A percentile compares a stretch with the other conserved stretches of the same genome.
Conservation (phyloP, 306 rosid genomes). For the Cucurbita moschata region DNA sequence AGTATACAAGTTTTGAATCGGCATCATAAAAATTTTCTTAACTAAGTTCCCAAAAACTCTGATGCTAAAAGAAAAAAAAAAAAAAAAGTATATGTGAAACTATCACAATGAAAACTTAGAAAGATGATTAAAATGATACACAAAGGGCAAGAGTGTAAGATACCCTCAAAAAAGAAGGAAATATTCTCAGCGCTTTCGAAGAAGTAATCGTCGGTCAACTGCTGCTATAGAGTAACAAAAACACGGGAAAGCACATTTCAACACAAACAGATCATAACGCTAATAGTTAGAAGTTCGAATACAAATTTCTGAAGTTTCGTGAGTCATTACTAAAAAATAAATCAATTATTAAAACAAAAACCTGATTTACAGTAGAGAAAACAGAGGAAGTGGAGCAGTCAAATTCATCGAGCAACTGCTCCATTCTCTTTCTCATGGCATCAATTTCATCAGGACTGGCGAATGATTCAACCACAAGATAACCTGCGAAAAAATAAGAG, state of each 20-base stretch:
- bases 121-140: not conserved
- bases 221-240: slow-evolving; percentile 23
- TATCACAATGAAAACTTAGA: not conserved
- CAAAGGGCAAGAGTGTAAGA: not conserved
- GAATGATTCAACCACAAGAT: slow-evolving; percentile 63
- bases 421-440: slow-evolving; percentile 63
- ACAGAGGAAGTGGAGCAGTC: slow-evolving; percentile 69
- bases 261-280: not conserved
- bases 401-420: slow-evolving; percentile 50
- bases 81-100: no score
- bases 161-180: slow-evolving; percentile 88
- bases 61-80: not conserved
- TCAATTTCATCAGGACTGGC: slow-evolving; percentile 41
- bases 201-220: slow-evolving; percentile 55
- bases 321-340: no score
- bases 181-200: slow-evolving; percentile 56
- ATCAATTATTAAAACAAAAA: not conserved
- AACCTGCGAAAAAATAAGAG: slow-evolving; percentile 27
- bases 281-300: not conserved
- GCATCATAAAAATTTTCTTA: no score
- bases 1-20: not conserved
- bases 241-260: not conserved
- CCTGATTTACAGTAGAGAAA: slow-evolving; percentile 91
- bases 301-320: not conserved
- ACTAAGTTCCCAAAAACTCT: not conserved